phyloP scores from a whole-genome alignment of 2,329 filamentous ascomycete genomes.

The Calonectria montana region DNA sequence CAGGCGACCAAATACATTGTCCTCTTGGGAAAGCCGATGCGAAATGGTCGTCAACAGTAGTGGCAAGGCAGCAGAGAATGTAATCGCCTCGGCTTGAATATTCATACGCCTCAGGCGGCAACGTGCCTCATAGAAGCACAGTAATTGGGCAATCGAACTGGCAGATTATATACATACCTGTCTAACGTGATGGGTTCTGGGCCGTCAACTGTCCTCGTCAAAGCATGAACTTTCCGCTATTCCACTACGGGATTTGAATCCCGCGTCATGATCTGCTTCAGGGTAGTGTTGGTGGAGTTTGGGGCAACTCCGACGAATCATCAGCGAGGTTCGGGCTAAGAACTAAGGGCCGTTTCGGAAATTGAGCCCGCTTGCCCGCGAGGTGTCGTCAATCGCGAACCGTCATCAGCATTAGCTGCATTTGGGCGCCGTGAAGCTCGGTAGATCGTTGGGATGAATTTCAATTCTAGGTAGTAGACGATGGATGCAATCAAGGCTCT shows the following conservation, averaged over 20 bases:
- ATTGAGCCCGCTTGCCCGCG: neutral
- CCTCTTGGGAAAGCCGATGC: neutral
- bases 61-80: neutral
- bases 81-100: neutral
- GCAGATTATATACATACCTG: neutral
- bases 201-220: neutral
- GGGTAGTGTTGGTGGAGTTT: no score
- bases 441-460: neutral
- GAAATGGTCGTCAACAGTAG: neutral
- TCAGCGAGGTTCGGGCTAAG: no score
- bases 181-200: neutral
- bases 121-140: neutral
- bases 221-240: neutral
- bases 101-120: neutral
- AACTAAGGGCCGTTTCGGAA: neutral
- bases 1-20: neutral
- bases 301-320: no score
- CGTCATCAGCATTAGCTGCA: neutral
- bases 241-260: neutral
- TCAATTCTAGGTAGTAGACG: neutral
- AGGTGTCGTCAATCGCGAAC: neutral
- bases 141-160: neutral
- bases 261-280: no score
- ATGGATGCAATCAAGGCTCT: constrained; percentile 40
- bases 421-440: neutral